Evolutionary conservation across 148 eudicot species (phyloP).

Genomic region (Camellia granthamiana): DNA sequence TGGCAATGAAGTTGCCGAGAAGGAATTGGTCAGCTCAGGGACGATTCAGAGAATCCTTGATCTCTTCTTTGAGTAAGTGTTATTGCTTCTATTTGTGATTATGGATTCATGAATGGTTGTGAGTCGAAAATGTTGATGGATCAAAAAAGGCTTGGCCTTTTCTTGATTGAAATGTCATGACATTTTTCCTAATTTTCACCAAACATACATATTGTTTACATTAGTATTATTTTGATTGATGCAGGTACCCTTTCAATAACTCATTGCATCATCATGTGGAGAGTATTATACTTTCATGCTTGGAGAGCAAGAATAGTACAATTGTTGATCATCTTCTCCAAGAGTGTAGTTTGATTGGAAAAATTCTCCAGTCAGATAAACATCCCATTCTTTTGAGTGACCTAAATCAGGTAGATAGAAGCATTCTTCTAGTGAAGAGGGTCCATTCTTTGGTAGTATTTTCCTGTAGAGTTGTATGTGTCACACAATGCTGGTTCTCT

Average conservation of each 20-base stretch:
- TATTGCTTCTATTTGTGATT: background rate
- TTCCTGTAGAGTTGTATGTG: background rate
- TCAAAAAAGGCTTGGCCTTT: background rate
- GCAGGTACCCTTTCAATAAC: slow-evolving; percentile 92
- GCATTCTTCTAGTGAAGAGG: background rate
- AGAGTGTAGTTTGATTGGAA: slow-evolving; percentile 63
- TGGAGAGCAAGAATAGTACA: slow-evolving; percentile 66
- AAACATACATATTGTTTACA: background rate
- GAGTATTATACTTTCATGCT: slow-evolving; percentile 78
- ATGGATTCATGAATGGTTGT: background rate
- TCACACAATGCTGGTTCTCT: background rate
- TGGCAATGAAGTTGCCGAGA: slow-evolving; percentile 79
- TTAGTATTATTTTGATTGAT: slow-evolving; percentile 16
- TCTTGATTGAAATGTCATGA: background rate
- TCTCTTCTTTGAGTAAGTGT: slow-evolving; percentile 90
- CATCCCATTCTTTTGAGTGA: slow-evolving; percentile 55
- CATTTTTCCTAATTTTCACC: background rate
- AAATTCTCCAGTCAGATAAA: slow-evolving; percentile 68
- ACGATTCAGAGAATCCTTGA: slow-evolving; percentile 65
- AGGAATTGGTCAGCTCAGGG: slow-evolving; percentile 82
- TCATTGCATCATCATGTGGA: slow-evolving; percentile 95
- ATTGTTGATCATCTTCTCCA: slow-evolving; percentile 61
- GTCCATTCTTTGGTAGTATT: background rate
- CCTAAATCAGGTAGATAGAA: slow-evolving; percentile 43
- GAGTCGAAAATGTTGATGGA: background rate